These are phyloP conservation scores for Xylariaceae sp. DNA, from an alignment of 2,329 filamentous ascomycete species.

Conservation along the genomic window DNA sequence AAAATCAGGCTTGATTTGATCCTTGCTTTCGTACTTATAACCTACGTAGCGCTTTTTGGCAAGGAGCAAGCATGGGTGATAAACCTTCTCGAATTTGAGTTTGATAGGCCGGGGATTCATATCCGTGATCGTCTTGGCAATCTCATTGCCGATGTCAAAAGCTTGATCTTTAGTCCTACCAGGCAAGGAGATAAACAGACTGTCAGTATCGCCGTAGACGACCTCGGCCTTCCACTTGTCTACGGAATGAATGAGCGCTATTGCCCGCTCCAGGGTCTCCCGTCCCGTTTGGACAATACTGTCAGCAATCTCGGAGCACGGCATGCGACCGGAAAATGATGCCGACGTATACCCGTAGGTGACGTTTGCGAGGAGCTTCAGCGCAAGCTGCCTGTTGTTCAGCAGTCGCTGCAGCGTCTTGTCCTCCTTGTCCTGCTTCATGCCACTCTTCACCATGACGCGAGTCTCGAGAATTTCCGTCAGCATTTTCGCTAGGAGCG, in stretches of 20 bases:
- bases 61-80: slow-evolving; percentile 87
- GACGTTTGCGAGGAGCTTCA: slow-evolving; percentile 97
- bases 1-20: slow-evolving; percentile 76
- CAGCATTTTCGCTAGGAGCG: slow-evolving; percentile 91
- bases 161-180: slow-evolving; percentile 83
- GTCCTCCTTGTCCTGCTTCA: slow-evolving; percentile 91
- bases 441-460: slow-evolving; percentile 95
- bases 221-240: slow-evolving; percentile 90
- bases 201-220: slow-evolving; percentile 97
- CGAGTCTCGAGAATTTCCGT: slow-evolving; percentile 92
- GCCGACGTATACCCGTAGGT: slow-evolving; percentile 98
- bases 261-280: slow-evolving; percentile 90
- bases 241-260: slow-evolving; percentile 85
- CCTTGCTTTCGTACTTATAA: slow-evolving; percentile 83
- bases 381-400: slow-evolving; percentile 87
- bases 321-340: slow-evolving; percentile 95
- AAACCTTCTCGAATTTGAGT: slow-evolving; percentile 98
- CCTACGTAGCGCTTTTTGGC: slow-evolving; percentile 98
- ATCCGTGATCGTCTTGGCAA: slow-evolving; percentile 77
- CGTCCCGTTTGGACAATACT: slow-evolving; percentile 95
- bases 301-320: slow-evolving; percentile 94
- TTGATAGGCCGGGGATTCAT: slow-evolving; percentile 90
- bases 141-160: slow-evolving; percentile 88
- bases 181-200: slow-evolving; percentile 82
- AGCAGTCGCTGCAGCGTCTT: slow-evolving; percentile 77